A percentile compares a stretch with the other conserved stretches of the same genome.
These are phyloP conservation scores for Pezicula radicicola DNA, from an alignment of 2,329 filamentous ascomycete genomes.

Conservation along the genomic window DNA sequence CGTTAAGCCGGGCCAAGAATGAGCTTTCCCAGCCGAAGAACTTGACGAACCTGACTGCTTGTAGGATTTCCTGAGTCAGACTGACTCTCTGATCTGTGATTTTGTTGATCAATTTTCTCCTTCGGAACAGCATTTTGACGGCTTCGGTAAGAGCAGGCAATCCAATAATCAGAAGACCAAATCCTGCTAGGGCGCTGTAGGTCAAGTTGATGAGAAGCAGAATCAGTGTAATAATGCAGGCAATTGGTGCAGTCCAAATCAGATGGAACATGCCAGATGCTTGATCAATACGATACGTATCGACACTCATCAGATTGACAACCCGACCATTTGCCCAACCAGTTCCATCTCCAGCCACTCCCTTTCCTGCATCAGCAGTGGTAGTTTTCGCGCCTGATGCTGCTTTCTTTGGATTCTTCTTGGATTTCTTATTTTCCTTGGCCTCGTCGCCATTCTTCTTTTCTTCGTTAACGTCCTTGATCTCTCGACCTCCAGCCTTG, in stretches of 20 bases:
- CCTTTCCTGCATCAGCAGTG: slow-evolving; percentile 32
- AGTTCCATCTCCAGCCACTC: slow-evolving; percentile 62
- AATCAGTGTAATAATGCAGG: slow-evolving; percentile 73
- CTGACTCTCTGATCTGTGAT: slow-evolving; percentile 63
- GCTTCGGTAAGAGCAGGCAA: slow-evolving; percentile 72
- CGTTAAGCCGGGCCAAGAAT: slow-evolving; percentile 54
- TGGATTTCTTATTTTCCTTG: slow-evolving; percentile 34
- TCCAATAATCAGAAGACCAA: slow-evolving; percentile 76
- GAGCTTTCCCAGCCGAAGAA: slow-evolving; percentile 65
- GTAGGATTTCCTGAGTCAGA: slow-evolving; percentile 62
- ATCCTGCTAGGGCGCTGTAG: slow-evolving; percentile 84
- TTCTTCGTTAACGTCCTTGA: slow-evolving; percentile 27
- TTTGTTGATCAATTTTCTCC: slow-evolving; percentile 71
- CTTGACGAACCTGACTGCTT: slow-evolving; percentile 63
- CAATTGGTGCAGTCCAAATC: slow-evolving; percentile 78
- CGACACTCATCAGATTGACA: slow-evolving; percentile 88
- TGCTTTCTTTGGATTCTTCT: slow-evolving; percentile 32
- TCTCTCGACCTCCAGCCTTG: slow-evolving; percentile 68
- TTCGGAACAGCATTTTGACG: slow-evolving; percentile 69
- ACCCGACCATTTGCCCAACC: slow-evolving; percentile 92
- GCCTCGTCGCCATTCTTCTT: slow-evolving; percentile 41
- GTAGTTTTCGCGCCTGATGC: slow-evolving; percentile 34
- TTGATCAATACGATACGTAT: slow-evolving; percentile 86
- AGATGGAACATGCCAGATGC: slow-evolving; percentile 84
- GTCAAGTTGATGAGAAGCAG: slow-evolving; percentile 82